Evolutionary conservation across 2,329 filamentous ascomycete genomes (phyloP).

Genomic region (Penicillium frequentans): DNA sequence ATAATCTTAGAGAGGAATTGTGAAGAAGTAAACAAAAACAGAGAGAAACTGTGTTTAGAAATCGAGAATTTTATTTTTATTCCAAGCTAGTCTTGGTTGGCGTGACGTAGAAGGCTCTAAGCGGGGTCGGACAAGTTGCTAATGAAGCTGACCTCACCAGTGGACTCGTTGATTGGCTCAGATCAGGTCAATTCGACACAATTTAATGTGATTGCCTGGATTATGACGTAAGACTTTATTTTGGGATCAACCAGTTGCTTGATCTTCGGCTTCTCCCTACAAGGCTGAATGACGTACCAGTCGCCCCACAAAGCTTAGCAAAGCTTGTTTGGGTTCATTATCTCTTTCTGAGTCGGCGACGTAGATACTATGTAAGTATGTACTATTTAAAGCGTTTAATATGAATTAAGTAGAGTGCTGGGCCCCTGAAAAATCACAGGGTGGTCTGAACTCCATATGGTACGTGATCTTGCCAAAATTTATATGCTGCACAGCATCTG

Average conservation of each 20-base stretch:
- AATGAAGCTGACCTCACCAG: neutral
- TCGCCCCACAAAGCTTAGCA: constrained; percentile 11
- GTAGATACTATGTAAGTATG: neutral
- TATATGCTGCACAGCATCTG: too few species aligned
- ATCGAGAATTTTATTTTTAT: neutral
- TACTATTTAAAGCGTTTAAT: too few species aligned
- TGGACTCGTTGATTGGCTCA: neutral
- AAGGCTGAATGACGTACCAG: constrained; percentile 6
- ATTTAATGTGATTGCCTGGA: neutral
- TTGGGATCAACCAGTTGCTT: neutral
- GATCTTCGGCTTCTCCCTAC: neutral
- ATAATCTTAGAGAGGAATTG: neutral
- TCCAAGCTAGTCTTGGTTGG: neutral
- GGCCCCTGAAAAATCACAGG: too few species aligned
- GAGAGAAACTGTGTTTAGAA: neutral
- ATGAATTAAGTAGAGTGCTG: neutral
- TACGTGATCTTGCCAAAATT: too few species aligned
- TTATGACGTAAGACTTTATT: neutral
- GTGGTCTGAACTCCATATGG: too few species aligned
- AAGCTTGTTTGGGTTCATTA: constrained; percentile 3
- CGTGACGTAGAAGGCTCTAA: neutral
- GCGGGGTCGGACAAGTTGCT: neutral
- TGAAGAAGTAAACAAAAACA: neutral
- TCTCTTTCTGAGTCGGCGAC: neutral
- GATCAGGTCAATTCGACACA: neutral